A percentile compares a stretch with the other conserved stretches of the same genome.
Conservation (phyloP, 805 yeast genomes). For the Candida loeiensis region DNA sequence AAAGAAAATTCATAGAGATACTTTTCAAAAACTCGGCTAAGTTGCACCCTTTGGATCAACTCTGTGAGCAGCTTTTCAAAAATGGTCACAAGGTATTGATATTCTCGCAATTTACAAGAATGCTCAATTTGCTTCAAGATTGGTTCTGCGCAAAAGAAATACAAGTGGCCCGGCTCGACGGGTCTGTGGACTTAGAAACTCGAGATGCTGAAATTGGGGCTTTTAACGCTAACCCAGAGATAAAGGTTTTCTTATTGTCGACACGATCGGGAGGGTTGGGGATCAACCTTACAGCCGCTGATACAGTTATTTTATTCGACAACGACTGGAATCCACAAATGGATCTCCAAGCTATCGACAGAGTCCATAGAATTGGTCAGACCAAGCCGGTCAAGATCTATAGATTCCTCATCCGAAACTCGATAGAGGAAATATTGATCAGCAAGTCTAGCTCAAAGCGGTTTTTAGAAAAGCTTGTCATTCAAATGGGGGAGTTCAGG, state of each 20-base stretch:
- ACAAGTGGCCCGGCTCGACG: constrained; percentile 66
- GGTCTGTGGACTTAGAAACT: constrained; percentile 60
- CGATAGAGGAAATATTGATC: constrained; percentile 80
- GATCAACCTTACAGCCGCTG: constrained; percentile 80
- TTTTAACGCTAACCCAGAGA: constrained; percentile 35
- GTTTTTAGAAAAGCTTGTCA: constrained; percentile 68
- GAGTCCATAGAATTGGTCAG: constrained; percentile 94
- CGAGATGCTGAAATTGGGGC: constrained; percentile 60
- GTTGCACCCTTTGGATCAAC: constrained; percentile 61
- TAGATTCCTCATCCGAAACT: constrained; percentile 70
- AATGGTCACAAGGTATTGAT: constrained; percentile 68
- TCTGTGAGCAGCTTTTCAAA: constrained; percentile 49
- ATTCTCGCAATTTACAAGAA: constrained; percentile 81
- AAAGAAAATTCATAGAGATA: constrained; percentile 26
- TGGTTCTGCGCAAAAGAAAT: constrained; percentile 55
- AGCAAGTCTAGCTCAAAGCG: constrained; percentile 79
- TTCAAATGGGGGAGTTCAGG: constrained; percentile 38
- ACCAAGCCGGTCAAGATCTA: constrained; percentile 76
- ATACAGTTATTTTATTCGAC: constrained; percentile 85
- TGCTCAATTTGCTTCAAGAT: constrained; percentile 78
- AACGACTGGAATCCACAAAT: constrained; percentile 98
- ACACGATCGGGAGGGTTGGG: constrained; percentile 97
- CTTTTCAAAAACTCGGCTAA: constrained; percentile 65
- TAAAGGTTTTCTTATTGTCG: constrained; percentile 65
- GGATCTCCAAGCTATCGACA: constrained; percentile 93